A percentile compares a stretch with the other conserved stretches of the same genome.
These are phyloP conservation scores for Schizochytrium sp. DNA, from an alignment of 108 stramenopile species.

Conservation along the genomic window DNA sequence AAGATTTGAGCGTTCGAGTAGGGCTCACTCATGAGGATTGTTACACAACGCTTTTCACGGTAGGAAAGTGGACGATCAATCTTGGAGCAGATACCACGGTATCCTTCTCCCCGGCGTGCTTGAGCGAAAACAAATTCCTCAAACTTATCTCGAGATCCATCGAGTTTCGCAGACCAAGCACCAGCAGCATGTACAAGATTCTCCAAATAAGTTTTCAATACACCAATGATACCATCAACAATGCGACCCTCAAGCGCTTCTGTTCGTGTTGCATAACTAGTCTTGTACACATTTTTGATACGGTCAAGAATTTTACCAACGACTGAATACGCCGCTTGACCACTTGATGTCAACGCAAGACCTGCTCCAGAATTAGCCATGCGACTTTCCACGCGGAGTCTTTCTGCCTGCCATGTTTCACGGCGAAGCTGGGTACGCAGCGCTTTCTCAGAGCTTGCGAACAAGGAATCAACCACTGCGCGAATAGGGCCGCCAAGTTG, in stretches of 20 bases:
- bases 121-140: slow-evolving; percentile 31
- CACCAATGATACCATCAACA: neutral
- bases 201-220: neutral
- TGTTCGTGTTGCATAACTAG: slow-evolving; percentile 24
- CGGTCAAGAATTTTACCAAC: neutral
- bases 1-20: slow-evolving; percentile 12
- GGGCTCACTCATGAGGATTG: slow-evolving; percentile 13
- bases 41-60: slow-evolving; percentile 39
- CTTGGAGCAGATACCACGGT: slow-evolving; percentile 37
- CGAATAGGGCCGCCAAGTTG: neutral
- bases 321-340: neutral
- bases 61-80: slow-evolving; percentile 8
- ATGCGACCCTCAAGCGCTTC: slow-evolving; percentile 18
- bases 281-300: slow-evolving; percentile 35
- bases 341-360: slow-evolving; percentile 19
- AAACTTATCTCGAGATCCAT: slow-evolving; percentile 51
- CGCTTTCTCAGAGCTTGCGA: neutral
- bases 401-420: slow-evolving; percentile 32
- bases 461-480: neutral
- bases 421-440: slow-evolving; percentile 32
- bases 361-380: neutral
- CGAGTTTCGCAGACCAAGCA: slow-evolving; percentile 36
- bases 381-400: slow-evolving; percentile 43
- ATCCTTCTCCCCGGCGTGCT: slow-evolving; percentile 33
- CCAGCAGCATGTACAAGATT: slow-evolving; percentile 50